Conservation (phyloP, 75 land plant genomes). For the Pseudotsuga menziesii region DNA sequence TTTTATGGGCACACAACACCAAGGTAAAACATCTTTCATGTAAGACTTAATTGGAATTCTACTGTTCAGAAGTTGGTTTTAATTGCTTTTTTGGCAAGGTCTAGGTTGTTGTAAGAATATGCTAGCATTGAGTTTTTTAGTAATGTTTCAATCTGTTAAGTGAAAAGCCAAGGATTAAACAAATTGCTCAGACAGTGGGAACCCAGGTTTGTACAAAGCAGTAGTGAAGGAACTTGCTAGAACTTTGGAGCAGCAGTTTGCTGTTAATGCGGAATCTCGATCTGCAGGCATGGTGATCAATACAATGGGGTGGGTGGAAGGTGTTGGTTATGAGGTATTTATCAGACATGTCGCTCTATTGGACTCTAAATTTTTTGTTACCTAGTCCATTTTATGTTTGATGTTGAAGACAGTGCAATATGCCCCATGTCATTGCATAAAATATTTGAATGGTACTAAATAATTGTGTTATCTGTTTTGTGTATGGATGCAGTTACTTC, state of each 20-base stretch:
- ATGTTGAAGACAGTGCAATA: too few species aligned
- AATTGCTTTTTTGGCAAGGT: too few species aligned
- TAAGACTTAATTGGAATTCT: background rate
- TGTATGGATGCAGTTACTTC: conserved; percentile 62
- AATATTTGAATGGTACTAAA: conserved; percentile 6
- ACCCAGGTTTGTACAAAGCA: conserved; percentile 81
- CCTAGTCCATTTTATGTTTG: background rate
- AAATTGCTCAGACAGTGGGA: conserved; percentile 43
- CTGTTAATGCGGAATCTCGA: conserved; percentile 76
- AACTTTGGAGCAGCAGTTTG: conserved; percentile 67
- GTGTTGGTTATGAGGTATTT: conserved; percentile 90
- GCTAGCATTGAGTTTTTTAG: background rate
- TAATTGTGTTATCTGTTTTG: conserved; percentile 5
- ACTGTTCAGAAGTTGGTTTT: too few species aligned
- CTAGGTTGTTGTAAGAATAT: background rate
- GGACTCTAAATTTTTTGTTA: background rate
- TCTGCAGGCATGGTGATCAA: conserved; percentile 99
- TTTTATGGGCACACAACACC: conserved; percentile 92
- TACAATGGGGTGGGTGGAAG: conserved; percentile 99
- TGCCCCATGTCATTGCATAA: background rate
- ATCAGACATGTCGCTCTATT: background rate
- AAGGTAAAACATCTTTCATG: conserved; percentile 42
- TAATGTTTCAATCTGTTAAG: background rate
- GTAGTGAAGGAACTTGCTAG: conserved; percentile 87
- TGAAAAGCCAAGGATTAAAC: background rate